Percentiles rank a stretch among this genome's conserved stretches.
Conservation (phyloP, 192 early-diverging fungal species). For the Piromyces sp. region DNA sequence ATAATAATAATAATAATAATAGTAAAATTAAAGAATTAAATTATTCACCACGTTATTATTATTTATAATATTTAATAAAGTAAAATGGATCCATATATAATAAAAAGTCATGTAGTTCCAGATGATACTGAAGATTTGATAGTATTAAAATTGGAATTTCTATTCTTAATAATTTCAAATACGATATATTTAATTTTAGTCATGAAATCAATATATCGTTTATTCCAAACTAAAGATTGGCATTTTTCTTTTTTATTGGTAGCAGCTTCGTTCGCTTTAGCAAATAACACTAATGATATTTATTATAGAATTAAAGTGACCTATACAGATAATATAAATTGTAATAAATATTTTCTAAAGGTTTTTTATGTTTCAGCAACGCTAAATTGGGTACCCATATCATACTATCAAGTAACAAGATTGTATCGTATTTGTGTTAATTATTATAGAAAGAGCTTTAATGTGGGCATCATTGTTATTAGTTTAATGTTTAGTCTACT, state of each 20-base stretch:
- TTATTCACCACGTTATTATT: too few relatives aligned
- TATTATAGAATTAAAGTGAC: not conserved
- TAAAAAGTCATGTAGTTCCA: too few relatives aligned
- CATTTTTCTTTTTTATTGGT: not conserved
- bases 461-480: not conserved
- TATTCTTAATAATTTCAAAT: not conserved
- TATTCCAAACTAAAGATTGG: not conserved
- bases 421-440: not conserved
- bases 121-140: not conserved
- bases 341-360: not conserved
- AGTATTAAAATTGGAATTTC: not conserved
- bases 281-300: not conserved
- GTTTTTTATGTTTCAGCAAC: not conserved
- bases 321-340: not conserved
- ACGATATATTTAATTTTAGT: not conserved
- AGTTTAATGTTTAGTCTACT: not conserved
- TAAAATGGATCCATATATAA: too few relatives aligned
- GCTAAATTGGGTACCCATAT: not conserved
- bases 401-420: not conserved
- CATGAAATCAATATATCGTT: not conserved
- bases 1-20: too few relatives aligned
- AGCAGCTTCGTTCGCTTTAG: not conserved
- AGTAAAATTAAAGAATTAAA: too few relatives aligned
- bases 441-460: not conserved
- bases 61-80: too few relatives aligned